These are phyloP conservation scores for Linderina pennispora DNA, from an alignment of 192 early-diverging fungal genomes.

Conservation along the genomic window DNA sequence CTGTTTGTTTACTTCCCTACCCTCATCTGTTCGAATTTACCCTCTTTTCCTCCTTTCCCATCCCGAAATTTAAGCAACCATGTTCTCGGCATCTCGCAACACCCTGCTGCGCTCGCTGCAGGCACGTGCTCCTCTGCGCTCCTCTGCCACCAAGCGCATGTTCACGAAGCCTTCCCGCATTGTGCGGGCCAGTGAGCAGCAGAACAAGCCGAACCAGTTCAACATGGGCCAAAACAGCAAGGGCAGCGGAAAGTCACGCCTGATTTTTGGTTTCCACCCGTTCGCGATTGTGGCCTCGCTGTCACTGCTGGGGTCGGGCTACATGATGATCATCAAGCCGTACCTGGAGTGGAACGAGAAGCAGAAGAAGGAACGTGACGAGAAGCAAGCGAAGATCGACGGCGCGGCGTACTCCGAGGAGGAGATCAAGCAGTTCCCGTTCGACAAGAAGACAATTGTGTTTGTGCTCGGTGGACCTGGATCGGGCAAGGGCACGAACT, in stretches of 20 bases:
- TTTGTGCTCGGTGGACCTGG: conserved; percentile 88
- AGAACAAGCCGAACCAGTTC: conserved; percentile 15
- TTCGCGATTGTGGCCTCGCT: conserved; percentile 18
- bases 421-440: conserved; percentile 29
- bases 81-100: background rate
- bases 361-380: conserved; percentile 3
- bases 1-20: too few species aligned
- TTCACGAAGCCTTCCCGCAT: too few species aligned
- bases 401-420: conserved; percentile 8
- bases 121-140: background rate
- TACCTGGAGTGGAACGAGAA: conserved; percentile 21
- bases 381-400: conserved; percentile 2
- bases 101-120: background rate
- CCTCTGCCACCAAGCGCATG: too few species aligned
- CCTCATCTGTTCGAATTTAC: too few species aligned
- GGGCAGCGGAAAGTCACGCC: background rate
- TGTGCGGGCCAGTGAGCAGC: conserved; percentile 1
- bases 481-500: conserved; percentile 96
- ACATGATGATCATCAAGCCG: conserved; percentile 29
- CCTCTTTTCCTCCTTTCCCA: too few species aligned
- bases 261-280: conserved; percentile 23
- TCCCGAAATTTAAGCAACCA: background rate
- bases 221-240: conserved; percentile 30
- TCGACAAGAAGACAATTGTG: conserved; percentile 65
- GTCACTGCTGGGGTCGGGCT: conserved; percentile 14